Conservation (phyloP, 345 rosid species). For the Lepidium africanum region DNA sequence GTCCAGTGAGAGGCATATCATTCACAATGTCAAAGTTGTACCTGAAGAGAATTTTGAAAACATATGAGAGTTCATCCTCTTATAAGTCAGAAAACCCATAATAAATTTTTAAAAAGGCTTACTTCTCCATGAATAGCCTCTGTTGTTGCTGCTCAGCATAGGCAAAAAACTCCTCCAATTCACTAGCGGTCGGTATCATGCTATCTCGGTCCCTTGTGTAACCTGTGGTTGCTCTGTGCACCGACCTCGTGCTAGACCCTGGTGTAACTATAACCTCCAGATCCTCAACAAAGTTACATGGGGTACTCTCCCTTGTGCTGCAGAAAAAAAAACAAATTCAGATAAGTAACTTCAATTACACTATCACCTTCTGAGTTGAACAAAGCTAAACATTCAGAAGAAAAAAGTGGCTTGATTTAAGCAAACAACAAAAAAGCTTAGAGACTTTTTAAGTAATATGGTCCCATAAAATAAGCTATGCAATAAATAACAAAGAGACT, state of each 20-base stretch:
- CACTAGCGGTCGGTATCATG: constrained; percentile 34
- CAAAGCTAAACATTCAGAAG: not conserved
- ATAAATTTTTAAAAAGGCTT: not conserved
- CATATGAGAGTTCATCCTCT: not conserved
- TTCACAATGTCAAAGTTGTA: constrained; percentile 76
- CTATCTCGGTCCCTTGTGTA: constrained; percentile 25
- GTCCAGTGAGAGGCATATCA: constrained; percentile 66
- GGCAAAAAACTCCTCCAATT: constrained; percentile 71
- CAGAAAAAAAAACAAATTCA: constrained; percentile 28
- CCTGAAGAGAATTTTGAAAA: constrained; percentile 30
- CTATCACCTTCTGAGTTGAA: not conserved
- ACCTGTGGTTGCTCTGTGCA: constrained; percentile 13
- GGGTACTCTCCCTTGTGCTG: constrained; percentile 56
- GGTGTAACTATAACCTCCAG: constrained; percentile 33
- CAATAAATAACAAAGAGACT: constrained; percentile 18
- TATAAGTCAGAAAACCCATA: not conserved
- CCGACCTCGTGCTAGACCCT: constrained; percentile 41
- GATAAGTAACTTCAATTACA: not conserved
- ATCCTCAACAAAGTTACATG: constrained; percentile 45
- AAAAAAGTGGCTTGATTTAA: not conserved
- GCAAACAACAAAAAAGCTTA: not conserved
- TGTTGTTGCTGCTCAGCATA: constrained; percentile 53
- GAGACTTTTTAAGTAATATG: constrained; percentile 1
- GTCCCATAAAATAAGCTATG: constrained; percentile 19
- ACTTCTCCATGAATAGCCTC: constrained; percentile 60